Percentiles rank a stretch among this genome's conserved stretches.
Conservation (phyloP, 805 yeast species). For the Schwanniomyces pseudopolymorphus region DNA sequence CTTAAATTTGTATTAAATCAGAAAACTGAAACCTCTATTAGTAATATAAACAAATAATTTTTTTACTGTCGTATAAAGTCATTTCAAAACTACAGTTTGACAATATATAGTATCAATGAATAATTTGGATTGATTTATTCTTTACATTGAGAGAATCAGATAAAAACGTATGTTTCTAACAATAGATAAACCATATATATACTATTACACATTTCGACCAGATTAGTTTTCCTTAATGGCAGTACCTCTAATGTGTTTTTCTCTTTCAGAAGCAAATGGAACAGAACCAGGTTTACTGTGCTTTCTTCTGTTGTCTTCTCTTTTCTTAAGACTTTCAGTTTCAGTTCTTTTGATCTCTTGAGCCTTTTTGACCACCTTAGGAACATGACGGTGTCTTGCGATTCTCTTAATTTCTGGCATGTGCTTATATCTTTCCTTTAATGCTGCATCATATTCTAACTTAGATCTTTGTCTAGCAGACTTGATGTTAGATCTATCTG, state of each 20-base stretch:
- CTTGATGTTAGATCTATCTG: constrained; percentile 80
- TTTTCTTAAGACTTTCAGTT: constrained; percentile 66
- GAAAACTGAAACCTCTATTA: no score
- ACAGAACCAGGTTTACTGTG: constrained; percentile 65
- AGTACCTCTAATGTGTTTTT: constrained; percentile 82
- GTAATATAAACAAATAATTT: no score
- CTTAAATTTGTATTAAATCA: no score
- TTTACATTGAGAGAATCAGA: no score
- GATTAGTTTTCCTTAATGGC: constrained; percentile 52
- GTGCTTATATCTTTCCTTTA: constrained; percentile 87
- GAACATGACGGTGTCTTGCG: constrained; percentile 88
- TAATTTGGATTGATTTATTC: no score
- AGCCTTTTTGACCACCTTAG: constrained; percentile 84
- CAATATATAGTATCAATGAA: no score
- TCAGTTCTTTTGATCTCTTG: constrained; percentile 81
- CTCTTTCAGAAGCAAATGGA: constrained; percentile 69
- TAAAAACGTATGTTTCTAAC: neutral
- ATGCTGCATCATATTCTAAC: constrained; percentile 85
- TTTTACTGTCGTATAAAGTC: no score
- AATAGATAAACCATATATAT: neutral
- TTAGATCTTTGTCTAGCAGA: constrained; percentile 77
- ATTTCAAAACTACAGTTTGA: no score
- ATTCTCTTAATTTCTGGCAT: constrained; percentile 97
- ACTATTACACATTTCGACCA: neutral
- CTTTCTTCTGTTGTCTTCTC: constrained; percentile 80